phyloP scores from a whole-genome alignment of 2,329 filamentous ascomycete species.

The Monosporascus cannonballus region DNA sequence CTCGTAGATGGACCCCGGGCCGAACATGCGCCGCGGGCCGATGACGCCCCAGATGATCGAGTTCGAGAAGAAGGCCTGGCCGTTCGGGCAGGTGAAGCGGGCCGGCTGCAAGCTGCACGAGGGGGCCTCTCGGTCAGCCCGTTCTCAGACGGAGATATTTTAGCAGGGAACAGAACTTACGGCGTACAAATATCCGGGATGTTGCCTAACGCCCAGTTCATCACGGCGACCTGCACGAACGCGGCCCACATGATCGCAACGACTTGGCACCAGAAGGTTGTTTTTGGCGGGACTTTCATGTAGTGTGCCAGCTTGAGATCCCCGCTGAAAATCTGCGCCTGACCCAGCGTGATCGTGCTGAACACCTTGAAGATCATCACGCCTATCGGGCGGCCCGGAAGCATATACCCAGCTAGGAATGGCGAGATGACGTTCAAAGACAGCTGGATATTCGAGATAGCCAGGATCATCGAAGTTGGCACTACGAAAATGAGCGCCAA shows the following conservation, averaged over 20 bases:
- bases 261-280: conserved; percentile 44
- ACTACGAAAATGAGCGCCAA: conserved; percentile 40
- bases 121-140: conserved; percentile 10
- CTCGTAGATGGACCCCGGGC: conserved; percentile 43
- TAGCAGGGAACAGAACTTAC: conserved; percentile 17
- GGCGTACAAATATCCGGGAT: conserved; percentile 37
- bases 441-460: conserved; percentile 44
- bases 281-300: conserved; percentile 37
- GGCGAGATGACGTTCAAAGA: conserved; percentile 48
- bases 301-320: conserved; percentile 33
- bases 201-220: conserved; percentile 40
- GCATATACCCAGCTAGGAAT: conserved; percentile 53
- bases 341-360: conserved; percentile 30
- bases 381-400: conserved; percentile 48
- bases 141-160: conserved; percentile 7
- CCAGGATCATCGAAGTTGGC: conserved; percentile 41
- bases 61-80: conserved; percentile 41
- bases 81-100: conserved; percentile 38
- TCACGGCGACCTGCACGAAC: conserved; percentile 42
- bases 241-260: conserved; percentile 42
- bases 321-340: conserved; percentile 27
- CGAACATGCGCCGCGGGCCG: conserved; percentile 50
- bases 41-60: conserved; percentile 53
- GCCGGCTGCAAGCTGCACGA: conserved; percentile 31
- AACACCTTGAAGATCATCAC: conserved; percentile 54